Evolutionary conservation across 345 rosid genomes (phyloP).

Genomic region (Gossypioides kirkii): DNA sequence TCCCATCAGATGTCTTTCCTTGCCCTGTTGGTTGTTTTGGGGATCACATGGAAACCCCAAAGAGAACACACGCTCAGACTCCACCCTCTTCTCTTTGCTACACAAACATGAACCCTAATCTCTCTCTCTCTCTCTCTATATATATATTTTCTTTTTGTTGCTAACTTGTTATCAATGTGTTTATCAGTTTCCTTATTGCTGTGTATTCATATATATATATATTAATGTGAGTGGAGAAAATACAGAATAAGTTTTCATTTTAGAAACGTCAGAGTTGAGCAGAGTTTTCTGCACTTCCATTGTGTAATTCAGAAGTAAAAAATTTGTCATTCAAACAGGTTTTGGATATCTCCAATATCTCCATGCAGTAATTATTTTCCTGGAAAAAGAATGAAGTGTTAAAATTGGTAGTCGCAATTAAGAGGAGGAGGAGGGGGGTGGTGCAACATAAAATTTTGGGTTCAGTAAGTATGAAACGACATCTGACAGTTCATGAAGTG

Average conservation of each 20-base stretch:
- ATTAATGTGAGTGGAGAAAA: not conserved
- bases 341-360: too few species aligned
- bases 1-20: constrained; percentile 17
- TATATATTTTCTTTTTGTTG: not conserved
- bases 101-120: constrained; percentile 9
- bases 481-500: constrained; percentile 14
- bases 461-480: constrained; percentile 12
- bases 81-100: not conserved
- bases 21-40: not conserved
- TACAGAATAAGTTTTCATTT: not conserved
- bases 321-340: too few species aligned
- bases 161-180: not conserved
- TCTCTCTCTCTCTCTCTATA: accelerated
- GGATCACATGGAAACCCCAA: not conserved
- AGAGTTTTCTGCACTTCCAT: not conserved
- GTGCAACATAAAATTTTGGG: constrained; percentile 10
- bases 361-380: too few species aligned
- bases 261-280: not conserved
- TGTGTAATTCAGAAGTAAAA: not conserved
- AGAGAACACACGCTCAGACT: not conserved
- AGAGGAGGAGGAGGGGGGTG: not conserved
- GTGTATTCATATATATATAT: too few species aligned
- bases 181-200: not conserved
- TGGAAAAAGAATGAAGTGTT: not conserved
- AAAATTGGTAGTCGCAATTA: not conserved